Base-by-base conservation (phyloP, 2,329 filamentous ascomycete genomes). In the Penicillium sp. region DNA sequence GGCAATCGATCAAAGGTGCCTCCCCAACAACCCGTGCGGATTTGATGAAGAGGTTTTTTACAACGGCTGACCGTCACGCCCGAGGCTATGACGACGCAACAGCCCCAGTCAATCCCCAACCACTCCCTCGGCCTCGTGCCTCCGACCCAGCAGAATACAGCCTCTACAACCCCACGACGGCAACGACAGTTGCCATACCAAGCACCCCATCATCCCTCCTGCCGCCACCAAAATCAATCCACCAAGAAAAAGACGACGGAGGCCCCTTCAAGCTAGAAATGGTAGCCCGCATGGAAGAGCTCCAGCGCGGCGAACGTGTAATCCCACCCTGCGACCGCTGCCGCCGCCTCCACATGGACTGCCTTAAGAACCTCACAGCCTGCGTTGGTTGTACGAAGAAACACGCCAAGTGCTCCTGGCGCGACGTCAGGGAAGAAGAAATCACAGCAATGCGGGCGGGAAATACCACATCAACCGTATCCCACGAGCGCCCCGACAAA, bases 381-480 rank as follows among this genome's bases (percentile, higher is more conserved):
- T 96, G 92, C 68, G 85, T 88, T 72, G 90, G 90, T 22, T 96
- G 91, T 72, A 95, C 91, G 0, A 92, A 90, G 71, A 95, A 95
- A 71, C 91, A 96, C 70, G 90, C 90, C 20, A 92, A 92, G 66
- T 96, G 91, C 71, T 87, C 86, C 14, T 96, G 91, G 91, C 89
- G 87, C 63, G 85, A 89, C 43, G 84, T 94, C n/a, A 86, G 85
- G 16, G 85, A 90, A 32, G 87, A 88, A 3, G 92, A 96, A 65
- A 61, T 85, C 11, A 70, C 67, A 16, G 68, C 72, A 20, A 53
- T 57, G 24, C 72, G 62, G 49, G 53, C 52, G 2, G 29, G 52
- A 14, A 14, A 50, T 18, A 26, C 46, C 2, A 18, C 46, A 9
- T 18, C 45, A 8, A 47, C 52, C 11, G 38, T 40, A 10, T 43